These are phyloP conservation scores for Protomyces arabidopsidicola DNA, from an alignment of 1,139 yeast genomes.

Conservation along the genomic window DNA sequence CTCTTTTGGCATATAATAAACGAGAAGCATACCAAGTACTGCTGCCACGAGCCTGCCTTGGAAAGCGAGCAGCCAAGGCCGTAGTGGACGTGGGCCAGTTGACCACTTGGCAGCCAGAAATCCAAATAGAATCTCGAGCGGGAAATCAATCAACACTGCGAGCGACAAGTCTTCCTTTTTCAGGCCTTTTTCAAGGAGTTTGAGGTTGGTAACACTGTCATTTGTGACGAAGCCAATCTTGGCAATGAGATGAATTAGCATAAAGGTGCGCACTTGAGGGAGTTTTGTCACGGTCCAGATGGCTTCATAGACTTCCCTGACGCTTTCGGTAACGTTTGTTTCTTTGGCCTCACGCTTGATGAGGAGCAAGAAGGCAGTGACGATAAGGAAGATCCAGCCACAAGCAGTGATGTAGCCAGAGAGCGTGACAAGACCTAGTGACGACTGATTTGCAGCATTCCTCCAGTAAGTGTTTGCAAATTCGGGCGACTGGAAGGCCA, in stretches of 20 bases:
- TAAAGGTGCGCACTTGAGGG: conserved; percentile 70
- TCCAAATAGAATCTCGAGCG: conserved; percentile 91
- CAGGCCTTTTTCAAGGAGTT: conserved; percentile 86
- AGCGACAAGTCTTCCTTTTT: conserved; percentile 90
- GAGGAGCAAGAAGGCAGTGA: conserved; percentile 55
- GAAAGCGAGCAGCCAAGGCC: conserved; percentile 88
- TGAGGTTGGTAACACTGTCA: conserved; percentile 91
- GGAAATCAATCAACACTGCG: conserved; percentile 89
- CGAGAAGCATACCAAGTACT: conserved; percentile 64
- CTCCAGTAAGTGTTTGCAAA: conserved; percentile 84
- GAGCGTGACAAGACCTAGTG: conserved; percentile 63
- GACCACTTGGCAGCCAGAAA: conserved; percentile 97
- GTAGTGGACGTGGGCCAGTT: conserved; percentile 60
- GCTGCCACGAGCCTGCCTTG: conserved; percentile 82
- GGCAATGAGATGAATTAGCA: conserved; percentile 68
- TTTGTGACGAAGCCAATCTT: conserved; percentile 93
- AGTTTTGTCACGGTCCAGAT: conserved; percentile 74
- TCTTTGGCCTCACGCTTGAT: conserved; percentile 45
- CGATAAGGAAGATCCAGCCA: conserved; percentile 66
- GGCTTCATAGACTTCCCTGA: conserved; percentile 55
- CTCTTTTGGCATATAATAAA: conserved; percentile 65
- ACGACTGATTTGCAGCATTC: conserved; percentile 46
- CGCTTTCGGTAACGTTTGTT: conserved; percentile 41
- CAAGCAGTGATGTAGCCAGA: conserved; percentile 72
- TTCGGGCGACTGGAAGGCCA: conserved; percentile 86